Percentiles rank a stretch among this genome's conserved stretches.
phyloP scores from a whole-genome alignment of 2,329 filamentous ascomycete genomes.

The Beauveria scarabaeidicola region DNA sequence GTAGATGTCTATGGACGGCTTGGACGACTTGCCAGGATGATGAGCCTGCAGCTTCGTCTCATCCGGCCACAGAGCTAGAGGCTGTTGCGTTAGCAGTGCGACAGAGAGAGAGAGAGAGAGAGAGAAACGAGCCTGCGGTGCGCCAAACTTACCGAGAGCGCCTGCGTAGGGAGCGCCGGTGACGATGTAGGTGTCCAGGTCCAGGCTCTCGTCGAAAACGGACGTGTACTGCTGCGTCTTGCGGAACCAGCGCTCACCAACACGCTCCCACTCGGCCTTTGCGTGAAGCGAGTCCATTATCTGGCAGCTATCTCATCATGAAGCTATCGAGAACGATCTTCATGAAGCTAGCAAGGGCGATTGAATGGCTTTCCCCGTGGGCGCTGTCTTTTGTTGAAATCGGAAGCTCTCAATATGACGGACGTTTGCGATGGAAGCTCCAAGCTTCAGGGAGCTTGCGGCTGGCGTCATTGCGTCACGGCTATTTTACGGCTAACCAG shows the following conservation, averaged over 20 bases:
- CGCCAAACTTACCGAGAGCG: slow-evolving; percentile 63
- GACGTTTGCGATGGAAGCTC: not conserved
- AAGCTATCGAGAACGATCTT: not conserved
- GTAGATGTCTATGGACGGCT: slow-evolving; percentile 88
- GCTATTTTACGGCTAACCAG: slow-evolving; percentile 7
- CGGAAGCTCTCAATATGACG: not conserved
- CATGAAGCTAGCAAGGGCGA: too few relatives aligned
- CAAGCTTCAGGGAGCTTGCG: not conserved
- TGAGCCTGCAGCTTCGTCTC: slow-evolving; percentile 76
- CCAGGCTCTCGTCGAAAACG: slow-evolving; percentile 85
- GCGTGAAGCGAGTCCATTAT: slow-evolving; percentile 53
- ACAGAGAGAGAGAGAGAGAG: not conserved
- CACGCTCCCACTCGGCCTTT: slow-evolving; percentile 86
- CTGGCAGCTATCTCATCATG: slow-evolving; percentile 23
- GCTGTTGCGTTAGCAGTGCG: slow-evolving; percentile 8
- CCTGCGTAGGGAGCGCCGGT: slow-evolving; percentile 89
- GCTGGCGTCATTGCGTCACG: slow-evolving; percentile 3
- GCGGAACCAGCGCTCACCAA: slow-evolving; percentile 91
- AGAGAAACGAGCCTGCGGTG: not conserved
- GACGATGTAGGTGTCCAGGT: slow-evolving; percentile 90
- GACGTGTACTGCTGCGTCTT: slow-evolving; percentile 89
- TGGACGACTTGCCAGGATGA: slow-evolving; percentile 60
- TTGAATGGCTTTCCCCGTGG: not conserved
- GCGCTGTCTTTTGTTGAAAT: not conserved
- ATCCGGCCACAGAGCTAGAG: slow-evolving; percentile 75